A percentile compares a stretch with the other conserved stretches of the same genome.
phyloP scores from a whole-genome alignment of 2,329 filamentous ascomycete genomes.

The Lecanoromycetidae sp. region DNA sequence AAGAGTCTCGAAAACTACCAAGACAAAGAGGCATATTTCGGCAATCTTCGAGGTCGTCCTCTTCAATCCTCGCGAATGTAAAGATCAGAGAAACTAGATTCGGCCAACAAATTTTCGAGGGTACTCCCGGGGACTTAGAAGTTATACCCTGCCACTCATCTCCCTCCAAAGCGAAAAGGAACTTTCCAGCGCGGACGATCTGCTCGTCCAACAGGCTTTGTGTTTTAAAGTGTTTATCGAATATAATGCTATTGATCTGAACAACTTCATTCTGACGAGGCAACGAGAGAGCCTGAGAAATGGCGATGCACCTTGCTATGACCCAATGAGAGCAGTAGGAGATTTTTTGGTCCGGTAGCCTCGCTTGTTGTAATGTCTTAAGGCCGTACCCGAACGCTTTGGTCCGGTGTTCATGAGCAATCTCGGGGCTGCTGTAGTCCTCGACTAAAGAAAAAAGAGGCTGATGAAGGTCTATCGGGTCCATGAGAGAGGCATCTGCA shows the following conservation, averaged over 20 bases:
- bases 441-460: conserved; percentile 9
- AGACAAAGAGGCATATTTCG: conserved; percentile 6
- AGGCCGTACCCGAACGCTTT: conserved; percentile 11
- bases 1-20: not conserved
- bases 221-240: not conserved
- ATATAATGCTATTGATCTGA: not conserved
- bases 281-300: too few relatives aligned
- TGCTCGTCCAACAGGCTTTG: not conserved
- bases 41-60: conserved; percentile 9
- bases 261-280: too few relatives aligned
- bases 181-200: not conserved
- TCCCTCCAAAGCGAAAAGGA: not conserved
- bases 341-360: not conserved
- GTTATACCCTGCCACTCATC: not conserved
- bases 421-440: not conserved
- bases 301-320: too few relatives aligned
- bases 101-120: not conserved
- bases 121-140: too few relatives aligned
- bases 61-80: conserved; percentile 7
- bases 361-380: not conserved
- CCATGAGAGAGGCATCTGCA: conserved; percentile 5
- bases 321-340: not conserved
- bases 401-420: conserved; percentile 3
- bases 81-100: conserved; percentile 1
- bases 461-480: conserved; percentile 4